These are phyloP conservation scores for Penicillium soppii DNA, from an alignment of 495 filamentous ascomycete species.

Conservation along the genomic window DNA sequence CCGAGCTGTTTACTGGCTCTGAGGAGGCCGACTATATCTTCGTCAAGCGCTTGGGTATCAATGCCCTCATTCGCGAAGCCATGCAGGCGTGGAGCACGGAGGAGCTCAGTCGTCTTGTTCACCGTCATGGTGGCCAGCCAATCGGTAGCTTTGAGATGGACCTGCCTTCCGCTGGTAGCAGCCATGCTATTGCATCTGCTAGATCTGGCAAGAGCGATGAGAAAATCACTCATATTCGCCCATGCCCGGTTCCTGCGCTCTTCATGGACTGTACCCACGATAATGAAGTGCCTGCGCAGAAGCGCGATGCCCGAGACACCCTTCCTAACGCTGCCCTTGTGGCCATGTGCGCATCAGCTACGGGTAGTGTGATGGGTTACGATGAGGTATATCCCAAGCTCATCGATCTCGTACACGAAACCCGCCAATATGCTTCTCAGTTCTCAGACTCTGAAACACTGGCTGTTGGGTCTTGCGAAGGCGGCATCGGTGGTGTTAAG, in stretches of 20 bases:
- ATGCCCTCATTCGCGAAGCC: slow-evolving; percentile 88
- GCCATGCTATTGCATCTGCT: slow-evolving; percentile 38
- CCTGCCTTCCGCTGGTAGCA: slow-evolving; percentile 41
- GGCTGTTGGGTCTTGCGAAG: slow-evolving; percentile 60
- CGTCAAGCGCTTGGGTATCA: slow-evolving; percentile 86
- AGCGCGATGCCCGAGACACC: slow-evolving; percentile 91
- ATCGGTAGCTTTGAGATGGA: slow-evolving; percentile 96
- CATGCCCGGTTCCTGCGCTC: slow-evolving; percentile 82
- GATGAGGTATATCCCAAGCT: slow-evolving; percentile 94
- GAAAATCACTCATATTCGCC: slow-evolving; percentile 70
- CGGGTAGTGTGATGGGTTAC: slow-evolving; percentile 97
- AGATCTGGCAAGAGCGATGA: slow-evolving; percentile 48
- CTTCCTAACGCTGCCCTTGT: slow-evolving; percentile 95
- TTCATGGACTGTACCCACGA: slow-evolving; percentile 99
- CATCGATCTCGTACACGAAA: slow-evolving; percentile 88
- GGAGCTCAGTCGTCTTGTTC: slow-evolving; percentile 87
- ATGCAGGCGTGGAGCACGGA: slow-evolving; percentile 98
- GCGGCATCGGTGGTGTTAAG: slow-evolving; percentile 86
- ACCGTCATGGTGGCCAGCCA: slow-evolving; percentile 89
- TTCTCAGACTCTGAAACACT: slow-evolving; percentile 60
- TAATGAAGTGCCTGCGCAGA: slow-evolving; percentile 94
- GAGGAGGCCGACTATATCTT: slow-evolving; percentile 96
- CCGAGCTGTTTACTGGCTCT: slow-evolving; percentile 94
- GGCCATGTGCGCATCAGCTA: slow-evolving; percentile 89
- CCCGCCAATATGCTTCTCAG: slow-evolving; percentile 71